A percentile compares a stretch with the other conserved stretches of the same genome.
Conservation (phyloP, 192 early-diverging fungal species). For the Coemansia aciculifera region DNA sequence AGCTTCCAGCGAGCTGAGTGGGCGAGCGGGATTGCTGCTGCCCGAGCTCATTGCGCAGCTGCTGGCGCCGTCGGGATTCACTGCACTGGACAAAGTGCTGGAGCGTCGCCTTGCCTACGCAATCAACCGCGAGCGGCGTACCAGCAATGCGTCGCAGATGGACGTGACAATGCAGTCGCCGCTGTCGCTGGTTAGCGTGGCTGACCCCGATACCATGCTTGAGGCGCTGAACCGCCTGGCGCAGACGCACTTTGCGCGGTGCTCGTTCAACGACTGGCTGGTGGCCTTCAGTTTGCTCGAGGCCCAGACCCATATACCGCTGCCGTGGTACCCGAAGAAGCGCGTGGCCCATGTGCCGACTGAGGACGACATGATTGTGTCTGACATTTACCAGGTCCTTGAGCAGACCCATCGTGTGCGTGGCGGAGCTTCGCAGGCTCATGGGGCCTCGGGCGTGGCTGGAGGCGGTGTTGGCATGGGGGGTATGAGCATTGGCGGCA, state of each 20-base stretch:
- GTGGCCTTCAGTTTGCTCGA: conserved; percentile 53
- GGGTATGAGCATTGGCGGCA: conserved; percentile 6
- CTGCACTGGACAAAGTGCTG: conserved; percentile 32
- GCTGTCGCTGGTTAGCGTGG: conserved; percentile 37
- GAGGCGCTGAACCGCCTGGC: conserved; percentile 49
- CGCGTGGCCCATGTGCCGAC: conserved; percentile 42
- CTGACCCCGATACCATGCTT: conserved; percentile 29
- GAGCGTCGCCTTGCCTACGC: conserved; percentile 39
- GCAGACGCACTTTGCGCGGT: conserved; percentile 52
- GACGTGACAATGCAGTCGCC: conserved; percentile 27
- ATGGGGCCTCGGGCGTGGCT: conserved; percentile 9
- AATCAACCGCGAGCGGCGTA: conserved; percentile 34
- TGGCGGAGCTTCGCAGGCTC: conserved; percentile 18
- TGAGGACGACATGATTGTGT: conserved; percentile 64
- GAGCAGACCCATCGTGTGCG: conserved; percentile 56
- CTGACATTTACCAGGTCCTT: conserved; percentile 66
- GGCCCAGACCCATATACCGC: conserved; percentile 50
- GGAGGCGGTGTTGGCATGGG: conserved; percentile 18
- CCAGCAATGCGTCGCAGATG: conserved; percentile 21
- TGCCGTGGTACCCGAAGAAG: conserved; percentile 56
- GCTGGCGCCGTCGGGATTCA: conserved; percentile 34
- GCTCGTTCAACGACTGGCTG: conserved; percentile 56
- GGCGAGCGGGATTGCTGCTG: conserved; percentile 19
- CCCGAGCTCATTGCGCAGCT: conserved; percentile 35
- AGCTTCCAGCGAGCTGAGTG: conserved; percentile 12